Percentiles rank a stretch among this genome's conserved stretches.
Evolutionary conservation across 1,139 yeast species (phyloP).

Genomic region (Taphrina wiesneri): DNA sequence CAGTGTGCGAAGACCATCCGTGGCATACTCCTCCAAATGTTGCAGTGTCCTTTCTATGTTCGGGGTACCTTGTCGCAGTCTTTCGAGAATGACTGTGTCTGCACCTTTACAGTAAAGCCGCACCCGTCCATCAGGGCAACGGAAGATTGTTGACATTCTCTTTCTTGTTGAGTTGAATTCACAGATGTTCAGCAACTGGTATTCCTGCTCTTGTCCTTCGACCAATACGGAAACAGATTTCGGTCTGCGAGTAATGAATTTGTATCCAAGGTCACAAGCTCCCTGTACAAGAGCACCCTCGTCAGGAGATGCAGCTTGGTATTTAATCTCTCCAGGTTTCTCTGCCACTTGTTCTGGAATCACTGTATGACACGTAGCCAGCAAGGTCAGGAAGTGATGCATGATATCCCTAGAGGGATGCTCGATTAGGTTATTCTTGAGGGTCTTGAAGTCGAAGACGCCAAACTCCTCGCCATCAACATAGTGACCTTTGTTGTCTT

Average conservation of each 20-base stretch:
- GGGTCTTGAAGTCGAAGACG: conserved; percentile 67
- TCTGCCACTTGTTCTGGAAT: conserved; percentile 76
- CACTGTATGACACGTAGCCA: conserved; percentile 96
- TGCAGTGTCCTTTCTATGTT: conserved; percentile 78
- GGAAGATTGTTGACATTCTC: conserved; percentile 92
- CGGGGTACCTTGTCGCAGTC: conserved; percentile 74
- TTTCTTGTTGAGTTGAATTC: conserved; percentile 97
- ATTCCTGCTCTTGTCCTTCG: conserved; percentile 55
- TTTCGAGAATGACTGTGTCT: conserved; percentile 88
- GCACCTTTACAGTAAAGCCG: conserved; percentile 95
- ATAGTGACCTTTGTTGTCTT: conserved; percentile 54
- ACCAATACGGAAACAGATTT: conserved; percentile 70
- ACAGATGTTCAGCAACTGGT: conserved; percentile 83
- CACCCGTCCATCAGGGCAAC: conserved; percentile 92
- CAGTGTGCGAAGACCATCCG: conserved; percentile 90
- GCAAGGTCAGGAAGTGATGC: conserved; percentile 75
- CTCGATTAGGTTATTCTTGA: conserved; percentile 56
- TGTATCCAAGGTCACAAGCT: conserved; percentile 84
- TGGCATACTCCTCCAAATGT: conserved; percentile 94
- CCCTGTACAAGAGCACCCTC: conserved; percentile 99
- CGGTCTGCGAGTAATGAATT: conserved; percentile 82
- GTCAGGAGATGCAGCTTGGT: conserved; percentile 99
- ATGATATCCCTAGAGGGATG: conserved; percentile 59
- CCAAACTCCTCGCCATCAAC: conserved; percentile 67
- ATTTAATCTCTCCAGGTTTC: conserved; percentile 58